phyloP scores from a whole-genome alignment of 1,284 basidiomycete species.

The Apiotrichum sp. region DNA sequence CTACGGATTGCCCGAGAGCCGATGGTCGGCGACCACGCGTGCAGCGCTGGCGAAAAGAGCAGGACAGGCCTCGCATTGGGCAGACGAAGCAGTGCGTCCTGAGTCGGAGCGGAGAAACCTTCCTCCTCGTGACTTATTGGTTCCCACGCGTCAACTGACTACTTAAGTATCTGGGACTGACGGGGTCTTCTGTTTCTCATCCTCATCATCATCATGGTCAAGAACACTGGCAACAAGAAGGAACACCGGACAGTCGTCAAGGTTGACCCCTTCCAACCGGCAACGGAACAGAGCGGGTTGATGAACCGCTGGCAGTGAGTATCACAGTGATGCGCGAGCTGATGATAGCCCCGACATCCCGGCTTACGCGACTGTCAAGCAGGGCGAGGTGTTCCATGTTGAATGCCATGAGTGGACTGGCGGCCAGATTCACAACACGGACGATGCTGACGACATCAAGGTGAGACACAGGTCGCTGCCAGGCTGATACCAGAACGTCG shows the following conservation, averaged over 20 bases:
- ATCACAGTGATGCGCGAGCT: neutral
- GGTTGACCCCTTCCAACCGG: constrained; percentile 9
- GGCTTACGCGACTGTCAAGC: constrained; percentile 20
- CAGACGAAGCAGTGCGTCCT: too few relatives aligned
- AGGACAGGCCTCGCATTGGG: too few relatives aligned
- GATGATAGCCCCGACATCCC: constrained; percentile 9
- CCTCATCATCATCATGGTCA: too few relatives aligned
- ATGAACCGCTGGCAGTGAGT: constrained; percentile 11
- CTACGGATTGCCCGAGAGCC: too few relatives aligned
- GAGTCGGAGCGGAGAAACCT: too few relatives aligned
- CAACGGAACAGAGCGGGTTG: constrained; percentile 5
- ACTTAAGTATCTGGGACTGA: too few relatives aligned
- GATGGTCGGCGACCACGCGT: too few relatives aligned
- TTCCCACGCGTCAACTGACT: too few relatives aligned
- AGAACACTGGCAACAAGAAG: neutral
- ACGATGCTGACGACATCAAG: constrained; percentile 48
- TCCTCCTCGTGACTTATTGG: too few relatives aligned
- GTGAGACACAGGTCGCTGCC: constrained; percentile 24
- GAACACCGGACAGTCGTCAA: constrained; percentile 5
- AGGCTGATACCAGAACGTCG: constrained; percentile 23
- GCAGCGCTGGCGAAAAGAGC: too few relatives aligned
- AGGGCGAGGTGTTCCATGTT: constrained; percentile 60
- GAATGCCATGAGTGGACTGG: constrained; percentile 74
- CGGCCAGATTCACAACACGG: constrained; percentile 60
- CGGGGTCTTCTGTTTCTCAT: too few relatives aligned